Conservation (phyloP, 805 yeast genomes). For the Yarrowia bubula region DNA sequence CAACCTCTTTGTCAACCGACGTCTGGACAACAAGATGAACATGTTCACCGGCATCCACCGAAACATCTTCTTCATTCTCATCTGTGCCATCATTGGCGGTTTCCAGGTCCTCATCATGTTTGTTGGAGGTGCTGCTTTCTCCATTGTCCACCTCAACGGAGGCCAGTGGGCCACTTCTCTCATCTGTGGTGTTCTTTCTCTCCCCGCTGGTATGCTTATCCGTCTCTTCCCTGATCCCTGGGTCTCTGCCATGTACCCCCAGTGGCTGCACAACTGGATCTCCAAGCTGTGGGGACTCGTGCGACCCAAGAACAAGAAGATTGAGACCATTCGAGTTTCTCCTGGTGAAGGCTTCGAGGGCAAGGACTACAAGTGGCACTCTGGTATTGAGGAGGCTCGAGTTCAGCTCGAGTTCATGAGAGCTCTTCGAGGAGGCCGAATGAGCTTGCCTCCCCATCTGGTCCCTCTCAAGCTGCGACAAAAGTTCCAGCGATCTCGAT, state of each 20-base stretch:
- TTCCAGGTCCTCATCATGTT: conserved; percentile 89
- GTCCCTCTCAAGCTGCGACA: conserved; percentile 28
- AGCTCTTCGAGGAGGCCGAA: conserved; percentile 44
- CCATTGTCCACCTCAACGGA: conserved; percentile 73
- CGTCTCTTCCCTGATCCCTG: conserved; percentile 76
- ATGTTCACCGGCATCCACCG: conserved; percentile 78
- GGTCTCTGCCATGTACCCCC: conserved; percentile 35
- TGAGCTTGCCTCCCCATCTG: conserved; percentile 32
- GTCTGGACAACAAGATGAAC: conserved; percentile 79
- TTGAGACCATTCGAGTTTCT: neutral
- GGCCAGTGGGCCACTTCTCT: conserved; percentile 89
- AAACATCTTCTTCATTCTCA: conserved; percentile 76
- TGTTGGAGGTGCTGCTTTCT: conserved; percentile 95
- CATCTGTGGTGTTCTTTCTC: conserved; percentile 71
- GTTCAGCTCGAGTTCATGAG: conserved; percentile 41
- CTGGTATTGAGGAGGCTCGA: conserved; percentile 43
- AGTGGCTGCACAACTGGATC: conserved; percentile 16
- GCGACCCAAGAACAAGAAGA: conserved; percentile 10
- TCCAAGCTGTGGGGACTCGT: conserved; percentile 28
- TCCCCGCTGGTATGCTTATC: conserved; percentile 75
- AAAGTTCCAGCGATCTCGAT: conserved; percentile 29
- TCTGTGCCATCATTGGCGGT: conserved; percentile 72
- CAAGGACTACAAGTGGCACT: conserved; percentile 40
- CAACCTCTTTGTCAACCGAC: conserved; percentile 85
- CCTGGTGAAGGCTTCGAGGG: conserved; percentile 6